phyloP scores from a whole-genome alignment of 2,329 filamentous ascomycete genomes.

The Chaetoscypha palmicola region DNA sequence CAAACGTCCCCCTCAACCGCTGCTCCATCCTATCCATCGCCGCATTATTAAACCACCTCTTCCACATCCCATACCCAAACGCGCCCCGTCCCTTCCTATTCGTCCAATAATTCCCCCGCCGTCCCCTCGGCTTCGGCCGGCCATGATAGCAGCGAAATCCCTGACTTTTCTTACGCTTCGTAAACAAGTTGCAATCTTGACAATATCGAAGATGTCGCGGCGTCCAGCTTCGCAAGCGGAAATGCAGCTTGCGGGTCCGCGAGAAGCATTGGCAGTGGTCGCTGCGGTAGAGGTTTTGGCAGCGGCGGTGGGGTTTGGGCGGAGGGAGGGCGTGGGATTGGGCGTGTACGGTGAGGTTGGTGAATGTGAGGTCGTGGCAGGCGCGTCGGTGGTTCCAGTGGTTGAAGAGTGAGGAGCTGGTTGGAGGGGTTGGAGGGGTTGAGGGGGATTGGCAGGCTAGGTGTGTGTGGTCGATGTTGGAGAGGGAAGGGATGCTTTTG shows the following conservation, averaged over 20 bases:
- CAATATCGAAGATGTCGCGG: conserved; percentile 22
- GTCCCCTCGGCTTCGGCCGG: conserved; percentile 4
- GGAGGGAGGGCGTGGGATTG: neutral
- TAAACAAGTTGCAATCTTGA: conserved; percentile 19
- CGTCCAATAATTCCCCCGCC: conserved; percentile 18
- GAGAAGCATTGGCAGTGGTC: conserved; percentile 22
- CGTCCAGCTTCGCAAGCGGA: conserved; percentile 21
- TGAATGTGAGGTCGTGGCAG: conserved; percentile 16
- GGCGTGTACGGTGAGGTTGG: neutral
- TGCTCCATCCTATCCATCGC: conserved; percentile 21
- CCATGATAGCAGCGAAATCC: conserved; percentile 24
- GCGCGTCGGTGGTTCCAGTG: conserved; percentile 3
- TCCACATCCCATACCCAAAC: conserved; percentile 24
- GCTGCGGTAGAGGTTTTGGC: neutral
- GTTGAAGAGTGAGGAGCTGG: neutral
- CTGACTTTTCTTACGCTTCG: conserved; percentile 19
- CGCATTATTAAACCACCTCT: conserved; percentile 26
- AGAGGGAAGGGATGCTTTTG: conserved; percentile 10
- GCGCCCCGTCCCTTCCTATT: conserved; percentile 18
- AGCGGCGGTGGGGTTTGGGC: neutral
- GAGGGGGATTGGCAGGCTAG: conserved; percentile 7
- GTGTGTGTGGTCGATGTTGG: conserved; percentile 7
- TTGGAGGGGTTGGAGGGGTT: neutral
- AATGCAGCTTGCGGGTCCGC: conserved; percentile 9
- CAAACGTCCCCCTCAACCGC: conserved; percentile 9